phyloP scores from a whole-genome alignment of 257 asterid genomes.

The Thymus quinquecostatus region DNA sequence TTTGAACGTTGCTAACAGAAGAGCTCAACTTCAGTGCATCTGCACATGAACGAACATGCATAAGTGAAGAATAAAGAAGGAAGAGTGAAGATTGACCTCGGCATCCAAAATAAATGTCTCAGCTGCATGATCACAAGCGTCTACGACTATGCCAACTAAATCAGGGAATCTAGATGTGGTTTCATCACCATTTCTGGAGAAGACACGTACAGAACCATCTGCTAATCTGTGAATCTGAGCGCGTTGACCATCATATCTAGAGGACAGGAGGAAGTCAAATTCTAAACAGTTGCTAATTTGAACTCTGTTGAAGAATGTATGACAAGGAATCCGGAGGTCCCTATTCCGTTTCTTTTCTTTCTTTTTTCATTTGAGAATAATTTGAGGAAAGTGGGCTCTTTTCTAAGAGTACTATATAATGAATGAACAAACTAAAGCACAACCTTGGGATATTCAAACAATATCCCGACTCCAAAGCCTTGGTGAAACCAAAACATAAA shows the following conservation, averaged over 20 bases:
- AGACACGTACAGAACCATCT: constrained; percentile 75
- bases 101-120: constrained; percentile 79
- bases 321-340: background rate
- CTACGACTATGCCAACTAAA: constrained; percentile 59
- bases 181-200: constrained; percentile 92
- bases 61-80: constrained; percentile 19
- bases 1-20: constrained; percentile 16
- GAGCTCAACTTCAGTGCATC: background rate
- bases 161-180: constrained; percentile 85
- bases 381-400: constrained; percentile 19
- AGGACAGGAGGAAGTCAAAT: constrained; percentile 30
- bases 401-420: constrained; percentile 3
- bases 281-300: constrained; percentile 15
- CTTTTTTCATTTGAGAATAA: no score
- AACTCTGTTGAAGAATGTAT: constrained; percentile 3
- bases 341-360: no score
- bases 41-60: background rate
- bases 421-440: background rate
- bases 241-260: constrained; percentile 95
- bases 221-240: constrained; percentile 79
- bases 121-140: constrained; percentile 50
- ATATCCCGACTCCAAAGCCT: background rate
- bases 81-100: constrained; percentile 57
- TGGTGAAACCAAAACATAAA: constrained; percentile 1
- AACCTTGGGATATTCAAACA: constrained; percentile 1